Conservation (phyloP, 495 filamentous ascomycete species). For the Penicillium paxilli region DNA sequence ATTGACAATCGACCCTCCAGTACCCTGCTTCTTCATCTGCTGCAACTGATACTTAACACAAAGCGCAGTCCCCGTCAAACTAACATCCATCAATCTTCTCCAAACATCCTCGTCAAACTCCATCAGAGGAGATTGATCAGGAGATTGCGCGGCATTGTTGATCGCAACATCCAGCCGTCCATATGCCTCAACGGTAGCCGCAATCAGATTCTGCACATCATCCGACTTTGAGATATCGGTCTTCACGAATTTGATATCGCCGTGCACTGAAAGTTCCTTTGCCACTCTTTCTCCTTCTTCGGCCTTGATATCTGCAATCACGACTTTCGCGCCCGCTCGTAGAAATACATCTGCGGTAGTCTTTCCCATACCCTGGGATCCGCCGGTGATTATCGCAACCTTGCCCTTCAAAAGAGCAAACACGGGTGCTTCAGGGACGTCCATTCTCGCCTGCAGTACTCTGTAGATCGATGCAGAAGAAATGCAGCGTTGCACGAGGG, state of each 20-base stretch:
- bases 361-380: conserved; percentile 51
- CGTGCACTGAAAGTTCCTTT: neutral
- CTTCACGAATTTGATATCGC: conserved; percentile 16
- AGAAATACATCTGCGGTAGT: conserved; percentile 41
- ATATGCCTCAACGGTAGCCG: conserved; percentile 9
- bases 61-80: conserved; percentile 15
- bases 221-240: conserved; percentile 18
- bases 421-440: neutral
- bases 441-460: too few species aligned
- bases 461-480: too few species aligned
- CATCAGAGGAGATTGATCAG: conserved; percentile 1
- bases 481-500: too few species aligned
- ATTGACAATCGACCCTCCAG: conserved; percentile 43
- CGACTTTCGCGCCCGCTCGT: conserved; percentile 43
- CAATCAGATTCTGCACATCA: conserved; percentile 16
- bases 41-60: conserved; percentile 18
- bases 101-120: conserved; percentile 17
- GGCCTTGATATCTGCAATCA: conserved; percentile 47
- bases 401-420: conserved; percentile 1
- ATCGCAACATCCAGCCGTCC: conserved; percentile 20
- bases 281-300: neutral
- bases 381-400: conserved; percentile 51
- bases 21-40: conserved; percentile 21
- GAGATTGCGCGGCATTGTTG: conserved; percentile 20
- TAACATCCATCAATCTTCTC: conserved; percentile 7